Base-by-base conservation (phyloP, 176 grass and related monocot species). In the Musa schizocarpa region DNA sequence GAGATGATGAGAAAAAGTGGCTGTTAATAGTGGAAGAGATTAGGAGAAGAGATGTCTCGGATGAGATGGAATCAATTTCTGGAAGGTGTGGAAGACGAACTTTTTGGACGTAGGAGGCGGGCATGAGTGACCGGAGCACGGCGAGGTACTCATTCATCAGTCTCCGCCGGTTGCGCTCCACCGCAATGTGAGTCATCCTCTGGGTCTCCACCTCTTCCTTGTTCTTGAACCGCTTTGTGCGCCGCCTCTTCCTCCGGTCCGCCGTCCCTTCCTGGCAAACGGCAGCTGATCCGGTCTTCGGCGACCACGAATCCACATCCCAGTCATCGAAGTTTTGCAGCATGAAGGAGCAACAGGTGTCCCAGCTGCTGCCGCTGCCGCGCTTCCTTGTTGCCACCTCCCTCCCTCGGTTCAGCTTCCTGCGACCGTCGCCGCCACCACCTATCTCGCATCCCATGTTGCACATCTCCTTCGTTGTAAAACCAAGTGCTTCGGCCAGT, bases 121-220 rank as follows among this genome's bases (percentile, higher is more conserved):
- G 89, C 89, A 92, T 96, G 78, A 90, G 70, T 23, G 93, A 90
- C 2, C 89, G 87, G 76, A 96, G 81, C 29, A 76, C 74, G 73
- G 81, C 80, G 70, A 96, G 93, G 85, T 96, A 96, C 54, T 96
- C 85, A 50, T 92, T 96, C 89, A 96, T 96, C 74, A 86, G 85
- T 29, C 76, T 83, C 72, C 93, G 85, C 50, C 89, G 89, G 79
- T 96, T 96, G 64, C 93, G 85, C 80, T 96, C 93, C 17, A 96
- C 89, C 26, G 89, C 83, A 84, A 96, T 96, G 83, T 96, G 93
- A 24, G 83, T 92, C 87, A 96, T 92, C 69, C 93, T 73, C 62
- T 96, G 93, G 83, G 55, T 92, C 81, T 96, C 93, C 76, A 82
- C 85, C 70, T 92, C 93, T 85, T 96, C 87, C 78, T 73, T 84